Evolutionary conservation across 1,284 basidiomycete species (phyloP).

Genomic region (Sporisorium scitamineum): DNA sequence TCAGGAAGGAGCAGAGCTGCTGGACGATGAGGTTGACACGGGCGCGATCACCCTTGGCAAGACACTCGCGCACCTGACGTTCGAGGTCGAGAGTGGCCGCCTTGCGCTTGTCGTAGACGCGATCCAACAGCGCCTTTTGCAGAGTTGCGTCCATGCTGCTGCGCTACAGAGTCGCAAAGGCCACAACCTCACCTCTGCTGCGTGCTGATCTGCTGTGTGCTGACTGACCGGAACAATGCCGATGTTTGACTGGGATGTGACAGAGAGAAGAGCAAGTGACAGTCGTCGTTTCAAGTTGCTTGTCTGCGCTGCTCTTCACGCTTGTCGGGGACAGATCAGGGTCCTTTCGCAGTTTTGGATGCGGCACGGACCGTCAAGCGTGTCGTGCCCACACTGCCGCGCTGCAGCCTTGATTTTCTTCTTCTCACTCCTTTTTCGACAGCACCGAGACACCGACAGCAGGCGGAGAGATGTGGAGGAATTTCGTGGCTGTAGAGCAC

Average conservation of each 20-base stretch:
- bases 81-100: constrained; percentile 94
- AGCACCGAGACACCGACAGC: not conserved
- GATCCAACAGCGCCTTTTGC: constrained; percentile 68
- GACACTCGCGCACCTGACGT: constrained; percentile 92
- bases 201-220: not conserved
- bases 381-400: not conserved
- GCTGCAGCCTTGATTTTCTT: not conserved
- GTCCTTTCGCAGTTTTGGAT: not conserved
- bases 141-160: constrained; percentile 54
- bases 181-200: not conserved
- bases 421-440: too few relatives aligned
- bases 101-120: constrained; percentile 89
- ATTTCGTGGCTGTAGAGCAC: not conserved
- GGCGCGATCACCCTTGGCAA: constrained; percentile 81
- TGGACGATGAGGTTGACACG: constrained; percentile 89
- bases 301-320: not conserved
- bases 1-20: constrained; percentile 81
- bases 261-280: not conserved
- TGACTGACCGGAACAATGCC: not conserved
- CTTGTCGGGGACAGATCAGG: not conserved
- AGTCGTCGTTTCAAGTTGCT: too few relatives aligned
- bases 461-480: constrained; percentile 11
- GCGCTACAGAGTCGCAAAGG: too few relatives aligned
- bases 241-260: not conserved
- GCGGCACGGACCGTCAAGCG: constrained; percentile 5